phyloP scores from a whole-genome alignment of 169 alveolate species.

The Eimeria zaria region DNA sequence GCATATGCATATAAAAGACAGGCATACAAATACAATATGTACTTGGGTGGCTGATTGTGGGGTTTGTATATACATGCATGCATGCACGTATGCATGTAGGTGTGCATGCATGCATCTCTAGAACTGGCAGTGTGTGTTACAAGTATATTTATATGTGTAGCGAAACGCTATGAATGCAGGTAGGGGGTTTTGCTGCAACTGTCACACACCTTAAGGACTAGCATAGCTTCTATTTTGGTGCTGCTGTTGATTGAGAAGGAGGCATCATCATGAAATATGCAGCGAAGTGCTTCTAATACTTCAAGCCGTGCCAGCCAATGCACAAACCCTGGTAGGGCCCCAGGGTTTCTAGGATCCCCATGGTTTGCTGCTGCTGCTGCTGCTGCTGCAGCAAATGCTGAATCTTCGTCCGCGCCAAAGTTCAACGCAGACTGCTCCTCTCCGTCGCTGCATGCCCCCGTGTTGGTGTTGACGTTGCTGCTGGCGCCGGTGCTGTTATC shows the following conservation, averaged over 20 bases:
- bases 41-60: background rate
- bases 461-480: background rate
- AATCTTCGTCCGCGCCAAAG: background rate
- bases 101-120: background rate
- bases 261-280: background rate
- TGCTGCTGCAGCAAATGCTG: conserved; percentile 3
- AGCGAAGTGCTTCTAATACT: conserved; percentile 8
- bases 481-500: background rate
- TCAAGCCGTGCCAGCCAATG: conserved; percentile 45
- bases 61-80: background rate
- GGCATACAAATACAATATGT: too few relatives aligned
- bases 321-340: background rate
- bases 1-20: background rate
- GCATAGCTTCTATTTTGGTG: conserved; percentile 29
- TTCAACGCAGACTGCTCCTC: background rate
- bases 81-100: background rate
- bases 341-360: background rate
- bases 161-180: background rate
- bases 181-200: background rate
- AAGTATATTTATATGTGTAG: background rate
- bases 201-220: background rate
- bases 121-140: background rate
- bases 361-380: background rate
- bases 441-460: conserved; percentile 20
- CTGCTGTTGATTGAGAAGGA: conserved; percentile 15